Conservation (phyloP, 2,329 filamentous ascomycete species). For the Penicillium sp. region DNA sequence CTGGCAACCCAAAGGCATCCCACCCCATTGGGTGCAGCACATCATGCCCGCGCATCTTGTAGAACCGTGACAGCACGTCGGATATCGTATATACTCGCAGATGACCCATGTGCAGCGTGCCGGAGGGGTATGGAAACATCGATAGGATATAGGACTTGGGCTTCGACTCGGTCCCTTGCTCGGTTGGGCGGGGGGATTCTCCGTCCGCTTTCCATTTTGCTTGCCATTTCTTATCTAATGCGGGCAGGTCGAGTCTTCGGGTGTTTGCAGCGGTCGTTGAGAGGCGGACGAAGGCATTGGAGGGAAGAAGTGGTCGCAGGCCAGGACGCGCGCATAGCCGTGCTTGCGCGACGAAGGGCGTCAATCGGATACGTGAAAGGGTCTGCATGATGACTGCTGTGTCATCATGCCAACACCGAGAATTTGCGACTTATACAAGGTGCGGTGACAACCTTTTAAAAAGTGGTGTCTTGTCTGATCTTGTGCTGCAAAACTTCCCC, state of each 20-base stretch:
- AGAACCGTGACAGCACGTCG: conserved; percentile 74
- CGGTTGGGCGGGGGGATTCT: conserved; percentile 1
- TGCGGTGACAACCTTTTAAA: neutral
- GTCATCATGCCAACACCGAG: conserved; percentile 19
- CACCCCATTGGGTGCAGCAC: conserved; percentile 89
- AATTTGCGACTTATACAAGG: neutral
- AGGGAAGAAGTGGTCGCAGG: conserved; percentile 11
- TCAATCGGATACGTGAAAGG: conserved; percentile 27
- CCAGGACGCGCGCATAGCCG: conserved; percentile 15
- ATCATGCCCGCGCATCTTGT: conserved; percentile 66
- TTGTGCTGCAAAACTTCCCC: conserved; percentile 21
- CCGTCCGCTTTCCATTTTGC: conserved; percentile 42
- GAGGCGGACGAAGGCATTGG: conserved; percentile 20
- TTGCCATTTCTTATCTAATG: conserved; percentile 55
- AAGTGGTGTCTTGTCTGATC: neutral
- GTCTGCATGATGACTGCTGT: conserved; percentile 24
- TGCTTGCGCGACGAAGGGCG: conserved; percentile 17
- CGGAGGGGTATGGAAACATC: conserved; percentile 93
- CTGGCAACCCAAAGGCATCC: conserved; percentile 87
- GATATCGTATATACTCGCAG: conserved; percentile 86
- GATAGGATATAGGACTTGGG: conserved; percentile 66
- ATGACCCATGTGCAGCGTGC: conserved; percentile 79
- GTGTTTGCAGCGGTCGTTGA: conserved; percentile 23
- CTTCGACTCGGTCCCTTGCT: conserved; percentile 22
- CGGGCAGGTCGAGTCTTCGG: conserved; percentile 41